Conservation (phyloP, 2,329 filamentous ascomycete species). For the Verticillium albo-atrum region DNA sequence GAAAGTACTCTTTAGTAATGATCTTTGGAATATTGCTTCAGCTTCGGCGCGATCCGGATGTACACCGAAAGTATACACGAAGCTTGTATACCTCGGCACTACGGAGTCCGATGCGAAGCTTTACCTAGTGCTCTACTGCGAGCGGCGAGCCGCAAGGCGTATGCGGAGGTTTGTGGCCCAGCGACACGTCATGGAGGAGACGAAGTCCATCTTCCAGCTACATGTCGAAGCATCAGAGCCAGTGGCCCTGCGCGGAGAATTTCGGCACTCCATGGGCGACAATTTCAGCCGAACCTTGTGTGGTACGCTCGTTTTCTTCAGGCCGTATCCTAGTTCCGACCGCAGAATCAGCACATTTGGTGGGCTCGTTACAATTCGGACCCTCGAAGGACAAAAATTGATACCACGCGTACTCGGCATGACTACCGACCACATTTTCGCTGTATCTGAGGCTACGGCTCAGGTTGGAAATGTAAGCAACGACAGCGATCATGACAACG, state of each 20-base stretch:
- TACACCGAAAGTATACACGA: neutral
- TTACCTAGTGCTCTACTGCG: conserved; percentile 3
- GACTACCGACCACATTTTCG: neutral
- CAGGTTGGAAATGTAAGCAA: neutral
- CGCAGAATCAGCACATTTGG: neutral
- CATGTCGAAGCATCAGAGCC: neutral
- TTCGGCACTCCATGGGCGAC: neutral
- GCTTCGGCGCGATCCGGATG: neutral
- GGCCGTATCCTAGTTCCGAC: neutral
- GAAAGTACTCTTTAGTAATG: conserved; percentile 2
- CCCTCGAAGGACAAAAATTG: neutral
- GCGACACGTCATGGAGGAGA: neutral
- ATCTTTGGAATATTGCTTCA: neutral
- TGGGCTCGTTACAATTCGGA: neutral
- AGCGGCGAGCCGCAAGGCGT: neutral
- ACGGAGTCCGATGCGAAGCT: conserved; percentile 1
- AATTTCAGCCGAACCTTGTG: neutral
- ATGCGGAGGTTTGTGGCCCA: conserved; percentile 4
- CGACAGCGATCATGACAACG: neutral
- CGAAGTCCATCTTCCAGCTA: neutral
- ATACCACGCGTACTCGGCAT: neutral
- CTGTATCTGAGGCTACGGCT: neutral
- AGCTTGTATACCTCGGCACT: conserved; percentile 1
- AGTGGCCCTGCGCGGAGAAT: neutral
- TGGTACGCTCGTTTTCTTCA: neutral